Percentiles rank a stretch among this genome's conserved stretches.
phyloP scores from a whole-genome alignment of 2,329 filamentous ascomycete species.

The Penicillium sclerotigenum region DNA sequence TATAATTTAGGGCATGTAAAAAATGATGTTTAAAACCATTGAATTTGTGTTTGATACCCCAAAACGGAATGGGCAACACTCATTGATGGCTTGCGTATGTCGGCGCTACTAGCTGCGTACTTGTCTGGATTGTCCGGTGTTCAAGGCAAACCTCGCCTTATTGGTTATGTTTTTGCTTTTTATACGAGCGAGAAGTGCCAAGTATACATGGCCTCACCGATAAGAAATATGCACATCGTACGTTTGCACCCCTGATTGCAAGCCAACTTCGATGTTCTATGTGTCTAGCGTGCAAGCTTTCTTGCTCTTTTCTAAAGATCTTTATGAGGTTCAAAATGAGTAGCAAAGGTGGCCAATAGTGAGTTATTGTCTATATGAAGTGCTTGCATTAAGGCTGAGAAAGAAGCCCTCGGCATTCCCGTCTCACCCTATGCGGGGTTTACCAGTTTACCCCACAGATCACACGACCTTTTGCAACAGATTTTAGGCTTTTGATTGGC shows the following conservation, averaged over 20 bases:
- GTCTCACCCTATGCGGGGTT: background rate
- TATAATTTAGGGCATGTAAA: background rate
- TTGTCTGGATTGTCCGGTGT: background rate
- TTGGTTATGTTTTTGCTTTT: background rate
- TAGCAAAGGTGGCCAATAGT: background rate
- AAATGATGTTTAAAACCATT: background rate
- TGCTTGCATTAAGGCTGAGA: background rate
- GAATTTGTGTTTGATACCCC: background rate
- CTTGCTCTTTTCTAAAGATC: no score
- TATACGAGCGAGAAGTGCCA: background rate
- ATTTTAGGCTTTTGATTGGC: background rate
- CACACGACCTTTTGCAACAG: background rate
- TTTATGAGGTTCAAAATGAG: no score
- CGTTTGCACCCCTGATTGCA: background rate
- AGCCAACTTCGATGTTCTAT: background rate
- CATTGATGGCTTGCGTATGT: background rate
- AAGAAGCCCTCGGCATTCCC: background rate
- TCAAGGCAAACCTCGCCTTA: background rate
- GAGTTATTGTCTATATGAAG: background rate
- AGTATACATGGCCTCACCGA: background rate
- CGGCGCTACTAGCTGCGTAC: background rate
- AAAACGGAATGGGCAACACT: background rate
- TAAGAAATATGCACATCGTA: background rate
- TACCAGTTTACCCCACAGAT: constrained; percentile 1
- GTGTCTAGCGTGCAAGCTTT: background rate